Evolutionary conservation across 208 protist species (phyloP), one percentile per base, ranked within the genome.

Genomic region (Wallacemonas rigidus): DNA sequence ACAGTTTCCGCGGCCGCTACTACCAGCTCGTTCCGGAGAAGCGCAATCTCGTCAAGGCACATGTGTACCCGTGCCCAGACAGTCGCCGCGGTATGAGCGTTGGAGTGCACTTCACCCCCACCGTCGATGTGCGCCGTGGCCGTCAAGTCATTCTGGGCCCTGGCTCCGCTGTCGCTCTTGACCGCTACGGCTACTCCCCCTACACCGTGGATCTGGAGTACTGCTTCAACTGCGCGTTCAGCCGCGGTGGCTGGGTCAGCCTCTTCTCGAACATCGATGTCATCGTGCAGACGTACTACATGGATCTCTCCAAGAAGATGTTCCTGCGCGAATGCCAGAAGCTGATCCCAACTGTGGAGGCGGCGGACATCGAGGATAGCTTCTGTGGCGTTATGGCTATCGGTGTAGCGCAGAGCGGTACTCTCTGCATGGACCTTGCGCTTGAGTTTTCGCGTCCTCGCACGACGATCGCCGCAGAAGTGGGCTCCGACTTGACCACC

Each of bases 41-140:
- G 43, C 76, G 78, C 5, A 60, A 85, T 55, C 68, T 96, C 65
- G 83, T 93, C 14, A 82, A 79, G 44, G 85, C 86, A 75, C 85
- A 91, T 72, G 88, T 95, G 45, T 96, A 94, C 74, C 91, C 81
- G 15, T 85, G 79, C 36, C 92, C 89, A 2, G 84, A 90, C 69
- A 72, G 4, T 15, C 64, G 70, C 17, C 87, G 83, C 44, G 92
- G 86, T 39, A 58, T 96, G 43, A 89, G 79, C 69, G 90, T 95
- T 0, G 89, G 92, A 43, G 78, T 96, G 7, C 92, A 96, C 75
- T 92, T 96, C 71, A 95, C 92, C 8, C 92, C 85, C 40, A 96
- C 89, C 4, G 82, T 89, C 39, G 82, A 96, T 65, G 81, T 86
- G 57, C 82, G 80, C 26, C 87, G 90, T 41, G 89, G 90, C 1